phyloP scores from a whole-genome alignment of 2,329 filamentous ascomycete species.

The Colletotrichum sp. region DNA sequence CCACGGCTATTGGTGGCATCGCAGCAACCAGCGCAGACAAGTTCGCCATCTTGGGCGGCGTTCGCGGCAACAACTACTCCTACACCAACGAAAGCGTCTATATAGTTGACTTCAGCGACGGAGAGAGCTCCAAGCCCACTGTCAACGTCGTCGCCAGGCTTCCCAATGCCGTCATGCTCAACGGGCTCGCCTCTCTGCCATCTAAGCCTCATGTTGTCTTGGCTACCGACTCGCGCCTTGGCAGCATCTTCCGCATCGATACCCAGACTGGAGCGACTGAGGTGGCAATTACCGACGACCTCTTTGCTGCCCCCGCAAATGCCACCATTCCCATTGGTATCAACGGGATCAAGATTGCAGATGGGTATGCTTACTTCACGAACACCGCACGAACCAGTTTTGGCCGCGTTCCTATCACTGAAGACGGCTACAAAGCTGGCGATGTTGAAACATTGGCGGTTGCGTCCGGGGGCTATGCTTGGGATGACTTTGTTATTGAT shows the following conservation, averaged over 20 bases:
- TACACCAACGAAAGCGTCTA: neutral
- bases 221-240: neutral
- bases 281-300: neutral
- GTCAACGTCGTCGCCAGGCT: neutral
- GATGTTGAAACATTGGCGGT: neutral
- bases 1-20: neutral
- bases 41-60: neutral
- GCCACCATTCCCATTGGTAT: neutral
- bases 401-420: neutral
- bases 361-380: neutral
- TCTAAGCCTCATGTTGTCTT: neutral
- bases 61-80: neutral
- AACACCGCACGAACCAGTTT: neutral
- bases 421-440: neutral
- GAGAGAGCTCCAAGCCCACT: neutral
- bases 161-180: neutral
- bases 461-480: neutral
- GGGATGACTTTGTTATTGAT: neutral
- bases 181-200: neutral
- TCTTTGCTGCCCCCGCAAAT: neutral
- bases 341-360: neutral
- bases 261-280: neutral
- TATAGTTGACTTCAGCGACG: neutral
- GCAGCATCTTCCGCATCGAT: neutral
- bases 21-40: neutral